These are phyloP conservation scores for Ampelomyces quisqualis DNA, from an alignment of 2,329 filamentous ascomycete species.

Conservation along the genomic window DNA sequence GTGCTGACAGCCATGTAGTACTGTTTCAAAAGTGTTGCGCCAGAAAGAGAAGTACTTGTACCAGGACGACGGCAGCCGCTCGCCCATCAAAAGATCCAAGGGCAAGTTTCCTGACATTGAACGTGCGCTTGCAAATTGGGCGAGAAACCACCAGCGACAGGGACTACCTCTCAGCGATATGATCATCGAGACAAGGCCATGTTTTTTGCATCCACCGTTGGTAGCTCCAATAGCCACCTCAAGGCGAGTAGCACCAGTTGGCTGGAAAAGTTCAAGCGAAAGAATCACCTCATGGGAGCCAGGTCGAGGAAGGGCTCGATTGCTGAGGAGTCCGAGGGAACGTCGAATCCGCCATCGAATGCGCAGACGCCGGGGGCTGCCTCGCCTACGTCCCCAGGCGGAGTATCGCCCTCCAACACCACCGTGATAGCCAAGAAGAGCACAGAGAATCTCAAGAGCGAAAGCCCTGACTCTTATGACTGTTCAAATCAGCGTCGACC, in stretches of 20 bases:
- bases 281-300: slow-evolving; percentile 64
- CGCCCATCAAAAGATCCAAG: slow-evolving; percentile 79
- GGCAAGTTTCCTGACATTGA: slow-evolving; percentile 90
- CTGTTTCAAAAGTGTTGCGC: slow-evolving; percentile 95
- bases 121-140: slow-evolving; percentile 83
- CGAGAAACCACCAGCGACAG: slow-evolving; percentile 74
- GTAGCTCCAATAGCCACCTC: slow-evolving; percentile 68
- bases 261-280: slow-evolving; percentile 95
- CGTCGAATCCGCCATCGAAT: slow-evolving; percentile 57
- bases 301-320: slow-evolving; percentile 58
- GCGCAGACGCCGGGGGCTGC: slow-evolving; percentile 65
- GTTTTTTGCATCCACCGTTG: slow-evolving; percentile 74
- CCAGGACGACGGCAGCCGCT: slow-evolving; percentile 73
- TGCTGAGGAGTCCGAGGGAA: slow-evolving; percentile 67
- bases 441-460: slow-evolving; percentile 65
- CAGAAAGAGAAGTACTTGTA: slow-evolving; percentile 93
- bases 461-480: slow-evolving; percentile 60
- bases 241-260: slow-evolving; percentile 73
- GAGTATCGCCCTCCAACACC: slow-evolving; percentile 68
- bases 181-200: slow-evolving; percentile 83
- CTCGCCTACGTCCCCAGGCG: slow-evolving; percentile 72
- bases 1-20: slow-evolving; percentile 58
- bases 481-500: slow-evolving; percentile 63
- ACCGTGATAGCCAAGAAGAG: slow-evolving; percentile 64
- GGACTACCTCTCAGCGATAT: slow-evolving; percentile 73